Conservation (phyloP, 768 basidiomycete species). For the Steccherinum ochraceum region DNA sequence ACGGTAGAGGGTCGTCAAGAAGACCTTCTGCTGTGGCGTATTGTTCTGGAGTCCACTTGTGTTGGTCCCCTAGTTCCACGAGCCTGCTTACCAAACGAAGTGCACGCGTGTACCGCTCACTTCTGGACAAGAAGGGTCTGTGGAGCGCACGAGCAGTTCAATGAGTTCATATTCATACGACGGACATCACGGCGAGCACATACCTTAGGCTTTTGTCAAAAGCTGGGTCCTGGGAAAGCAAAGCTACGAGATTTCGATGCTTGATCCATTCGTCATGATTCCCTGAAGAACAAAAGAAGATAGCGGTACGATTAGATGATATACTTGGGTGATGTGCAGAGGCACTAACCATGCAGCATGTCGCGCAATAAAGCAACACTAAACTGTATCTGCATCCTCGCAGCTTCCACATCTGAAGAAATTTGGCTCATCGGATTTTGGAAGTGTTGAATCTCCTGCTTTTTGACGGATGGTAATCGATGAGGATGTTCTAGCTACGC, state of each 20-base stretch:
- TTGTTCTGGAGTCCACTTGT: conserved; percentile 49
- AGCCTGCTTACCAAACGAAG: conserved; percentile 49
- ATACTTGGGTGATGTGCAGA: conserved; percentile 33
- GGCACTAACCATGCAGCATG: conserved; percentile 35
- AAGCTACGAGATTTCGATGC: conserved; percentile 34
- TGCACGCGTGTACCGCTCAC: conserved; percentile 50
- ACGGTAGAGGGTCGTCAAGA: conserved; percentile 48
- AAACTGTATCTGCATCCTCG: not conserved
- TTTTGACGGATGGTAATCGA: not conserved
- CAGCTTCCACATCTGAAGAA: not conserved
- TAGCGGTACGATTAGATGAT: not conserved
- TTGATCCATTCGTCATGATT: conserved; percentile 44
- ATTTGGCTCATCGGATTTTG: not conserved
- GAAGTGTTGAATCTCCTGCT: no score
- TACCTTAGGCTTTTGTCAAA: conserved; percentile 58
- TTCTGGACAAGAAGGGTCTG: conserved; percentile 54
- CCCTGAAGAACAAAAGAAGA: conserved; percentile 32
- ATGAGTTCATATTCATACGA: no score
- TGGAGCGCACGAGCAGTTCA: no score
- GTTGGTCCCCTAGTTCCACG: conserved; percentile 48
- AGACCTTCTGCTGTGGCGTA: conserved; percentile 37
- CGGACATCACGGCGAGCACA: not conserved
- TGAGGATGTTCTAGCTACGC: not conserved
- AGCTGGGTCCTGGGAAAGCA: conserved; percentile 47
- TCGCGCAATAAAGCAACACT: conserved; percentile 44